Evolutionary conservation across 176 grass and related monocot species (phyloP).

Genomic region (Thinopyrum elongatum): DNA sequence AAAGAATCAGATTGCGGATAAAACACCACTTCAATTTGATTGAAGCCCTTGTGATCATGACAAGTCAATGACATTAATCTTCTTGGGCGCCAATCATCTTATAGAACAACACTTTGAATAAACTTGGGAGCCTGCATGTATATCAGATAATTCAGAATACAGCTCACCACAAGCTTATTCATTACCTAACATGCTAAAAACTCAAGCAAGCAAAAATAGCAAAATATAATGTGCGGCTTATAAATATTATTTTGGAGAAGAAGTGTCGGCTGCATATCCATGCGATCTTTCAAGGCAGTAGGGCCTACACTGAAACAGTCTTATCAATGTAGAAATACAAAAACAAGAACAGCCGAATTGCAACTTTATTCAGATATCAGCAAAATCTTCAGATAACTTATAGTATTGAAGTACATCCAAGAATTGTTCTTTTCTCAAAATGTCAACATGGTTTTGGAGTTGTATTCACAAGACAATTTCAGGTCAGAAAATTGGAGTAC

Average conservation of each 20-base stretch:
- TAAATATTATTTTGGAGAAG: not conserved
- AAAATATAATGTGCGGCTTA: not conserved
- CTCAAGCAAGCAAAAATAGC: not conserved
- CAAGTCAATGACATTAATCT: not conserved
- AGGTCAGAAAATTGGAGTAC: not conserved
- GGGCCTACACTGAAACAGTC: not conserved
- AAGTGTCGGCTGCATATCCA: not conserved
- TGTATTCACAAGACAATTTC: not conserved
- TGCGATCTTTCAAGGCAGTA: not conserved
- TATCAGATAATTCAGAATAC: not conserved
- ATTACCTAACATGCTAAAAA: not conserved
- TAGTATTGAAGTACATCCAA: not conserved
- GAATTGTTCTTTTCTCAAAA: not conserved
- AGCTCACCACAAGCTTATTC: not conserved
- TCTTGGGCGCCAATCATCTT: not conserved
- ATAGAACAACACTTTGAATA: not conserved
- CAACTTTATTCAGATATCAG: not conserved
- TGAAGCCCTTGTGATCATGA: not conserved
- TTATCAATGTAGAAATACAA: not conserved
- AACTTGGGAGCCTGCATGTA: not conserved
- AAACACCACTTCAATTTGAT: slow-evolving; percentile 8
- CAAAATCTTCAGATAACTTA: not conserved
- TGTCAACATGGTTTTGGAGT: not conserved
- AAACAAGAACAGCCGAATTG: not conserved
- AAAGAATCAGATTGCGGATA: not conserved